phyloP scores from a whole-genome alignment of 1,284 basidiomycete genomes.

The Kalmanozyma brasiliensis region DNA sequence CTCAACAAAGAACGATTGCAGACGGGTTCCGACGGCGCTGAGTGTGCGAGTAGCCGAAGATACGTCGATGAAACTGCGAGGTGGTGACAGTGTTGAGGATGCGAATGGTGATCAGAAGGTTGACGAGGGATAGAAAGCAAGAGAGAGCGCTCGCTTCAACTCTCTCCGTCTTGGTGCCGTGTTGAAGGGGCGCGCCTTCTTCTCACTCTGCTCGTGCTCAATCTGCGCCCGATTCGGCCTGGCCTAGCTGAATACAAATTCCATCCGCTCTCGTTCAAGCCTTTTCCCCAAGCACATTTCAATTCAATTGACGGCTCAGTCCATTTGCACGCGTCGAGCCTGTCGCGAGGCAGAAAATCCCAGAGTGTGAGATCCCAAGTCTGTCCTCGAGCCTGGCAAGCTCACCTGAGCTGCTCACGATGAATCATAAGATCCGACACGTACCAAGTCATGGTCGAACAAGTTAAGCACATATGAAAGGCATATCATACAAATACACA shows the following conservation, averaged over 20 bases:
- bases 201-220: constrained; percentile 5
- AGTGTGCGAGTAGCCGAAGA: too few species aligned
- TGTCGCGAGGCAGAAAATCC: constrained; percentile 3
- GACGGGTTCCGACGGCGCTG: too few species aligned
- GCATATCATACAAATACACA: constrained; percentile 18
- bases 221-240: constrained; percentile 14
- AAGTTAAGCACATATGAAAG: constrained; percentile 5
- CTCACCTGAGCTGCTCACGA: too few species aligned
- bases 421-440: constrained; percentile 4
- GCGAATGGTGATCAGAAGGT: constrained; percentile 1
- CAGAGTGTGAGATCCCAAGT: constrained; percentile 1
- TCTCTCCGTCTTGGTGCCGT: constrained; percentile 1
- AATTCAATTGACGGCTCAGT: constrained; percentile 3
- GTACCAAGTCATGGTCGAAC: background rate
- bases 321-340: constrained; percentile 13
- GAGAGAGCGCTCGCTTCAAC: background rate
- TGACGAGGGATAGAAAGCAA: constrained; percentile 6
- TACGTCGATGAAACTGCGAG: too few species aligned
- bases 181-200: constrained; percentile 1
- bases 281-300: too few species aligned
- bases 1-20: too few species aligned
- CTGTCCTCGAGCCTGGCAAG: too few species aligned
- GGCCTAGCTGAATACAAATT: background rate
- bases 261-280: too few species aligned
- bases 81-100: background rate